Evolutionary conservation across 2,329 filamentous ascomycete genomes (phyloP).

Genomic region (Penicillium sp.): DNA sequence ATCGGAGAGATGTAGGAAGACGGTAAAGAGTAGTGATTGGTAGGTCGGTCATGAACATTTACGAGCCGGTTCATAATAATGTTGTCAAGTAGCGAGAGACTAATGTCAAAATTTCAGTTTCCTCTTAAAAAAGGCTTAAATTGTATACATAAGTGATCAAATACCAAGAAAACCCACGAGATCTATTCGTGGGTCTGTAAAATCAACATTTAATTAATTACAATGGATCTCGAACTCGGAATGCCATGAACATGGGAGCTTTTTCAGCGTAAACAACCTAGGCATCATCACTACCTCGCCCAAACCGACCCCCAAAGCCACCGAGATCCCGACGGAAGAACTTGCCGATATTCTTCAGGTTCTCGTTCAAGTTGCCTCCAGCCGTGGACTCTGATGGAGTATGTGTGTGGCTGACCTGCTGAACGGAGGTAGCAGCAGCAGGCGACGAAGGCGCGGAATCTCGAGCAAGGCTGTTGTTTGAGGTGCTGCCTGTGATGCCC

Average conservation of each 20-base stretch:
- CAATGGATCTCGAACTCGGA: background rate
- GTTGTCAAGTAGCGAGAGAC: no score
- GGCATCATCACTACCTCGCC: conserved; percentile 34
- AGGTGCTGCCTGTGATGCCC: conserved; percentile 25
- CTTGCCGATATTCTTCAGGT: conserved; percentile 91
- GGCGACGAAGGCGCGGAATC: conserved; percentile 27
- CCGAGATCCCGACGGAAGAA: conserved; percentile 90
- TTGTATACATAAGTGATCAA: background rate
- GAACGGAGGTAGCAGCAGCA: conserved; percentile 19
- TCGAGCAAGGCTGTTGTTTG: conserved; percentile 29
- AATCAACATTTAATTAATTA: background rate
- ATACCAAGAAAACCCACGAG: background rate
- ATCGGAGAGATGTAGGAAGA: no score
- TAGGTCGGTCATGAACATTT: no score
- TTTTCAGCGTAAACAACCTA: background rate
- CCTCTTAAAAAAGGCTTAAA: no score
- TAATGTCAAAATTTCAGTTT: no score
- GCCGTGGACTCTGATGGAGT: conserved; percentile 33
- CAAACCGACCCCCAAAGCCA: conserved; percentile 70
- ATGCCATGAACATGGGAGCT: background rate
- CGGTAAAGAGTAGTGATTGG: no score
- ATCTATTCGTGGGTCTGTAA: background rate
- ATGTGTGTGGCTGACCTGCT: conserved; percentile 21
- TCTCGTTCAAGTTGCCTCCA: conserved; percentile 80
- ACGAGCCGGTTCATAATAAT: no score